Evolutionary conservation across 2,329 filamentous ascomycete species (phyloP), one percentile per base, ranked within the genome.

Genomic region (Seiridium cupressi): DNA sequence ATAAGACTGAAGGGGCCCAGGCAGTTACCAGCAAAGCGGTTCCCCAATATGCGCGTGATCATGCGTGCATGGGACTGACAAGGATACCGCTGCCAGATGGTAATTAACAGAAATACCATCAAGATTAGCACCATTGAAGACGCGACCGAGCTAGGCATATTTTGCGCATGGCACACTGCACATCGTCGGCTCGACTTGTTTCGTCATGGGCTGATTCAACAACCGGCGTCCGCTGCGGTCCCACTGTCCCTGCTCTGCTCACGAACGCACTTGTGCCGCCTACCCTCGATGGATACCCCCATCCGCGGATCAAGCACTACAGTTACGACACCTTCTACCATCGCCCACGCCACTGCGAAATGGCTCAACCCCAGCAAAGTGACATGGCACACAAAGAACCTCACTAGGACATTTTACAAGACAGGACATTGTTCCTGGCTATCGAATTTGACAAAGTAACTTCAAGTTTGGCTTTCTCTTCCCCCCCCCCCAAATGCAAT

Each of bases 11-110:
- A 34, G 9, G 38, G n/a, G n/a, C 49, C 11, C 32, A 38, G 34
- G 8, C 10, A 53, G 35, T 35, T 34, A 53, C 32, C 31, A n/a
- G 32, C 32, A 18, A 35, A 13, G 11, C 48, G 4, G 10, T n/a
- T 35, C 49, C 49, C 47, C 47, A 4, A 32, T 32, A 49, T 53
- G 49, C 32, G 49, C 34, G 32, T 38, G 49, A 53, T 53, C 49
- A 18, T 36, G n/a, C 34, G 13, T 42, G 18, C 49, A n/a, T 53
- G 49, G 34, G 9, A 13, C 10, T 53, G 32, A 34, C 49, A 31
- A 53, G 49, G 49, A 53, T 53, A 53, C 49, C 49, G 49, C 32
- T 53, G 49, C 49, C 11, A 53, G 34, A 8, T n/a, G 32, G 49
- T 53, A 53, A 53, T 53, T 53, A 53, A 35, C 32, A 53, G 31